These are phyloP conservation scores for Mycena vitilis DNA, from an alignment of 768 basidiomycete genomes.

Conservation along the genomic window DNA sequence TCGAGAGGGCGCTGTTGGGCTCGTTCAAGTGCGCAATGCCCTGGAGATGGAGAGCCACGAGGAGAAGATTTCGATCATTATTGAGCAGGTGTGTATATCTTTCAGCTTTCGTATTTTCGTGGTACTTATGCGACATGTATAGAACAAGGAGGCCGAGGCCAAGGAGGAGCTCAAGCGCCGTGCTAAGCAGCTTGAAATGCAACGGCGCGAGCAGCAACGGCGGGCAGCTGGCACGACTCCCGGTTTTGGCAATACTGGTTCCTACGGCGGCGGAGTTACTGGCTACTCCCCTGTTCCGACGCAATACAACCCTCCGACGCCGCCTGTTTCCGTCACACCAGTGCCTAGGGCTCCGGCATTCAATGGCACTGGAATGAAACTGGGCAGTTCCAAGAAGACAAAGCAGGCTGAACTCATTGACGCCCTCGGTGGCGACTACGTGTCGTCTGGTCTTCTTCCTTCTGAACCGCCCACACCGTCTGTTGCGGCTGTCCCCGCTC, in stretches of 20 bases:
- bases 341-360: constrained; percentile 80
- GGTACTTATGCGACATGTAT: constrained; percentile 11
- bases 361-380: constrained; percentile 96
- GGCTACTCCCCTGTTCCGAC: constrained; percentile 76
- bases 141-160: constrained; percentile 99
- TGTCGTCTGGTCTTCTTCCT: constrained; percentile 52
- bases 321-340: constrained; percentile 63
- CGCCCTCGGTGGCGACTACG: constrained; percentile 80
- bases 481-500: constrained; percentile 37
- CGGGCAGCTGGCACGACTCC: constrained; percentile 63
- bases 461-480: constrained; percentile 56
- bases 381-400: constrained; percentile 87
- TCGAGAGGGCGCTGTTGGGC: constrained; percentile 74
- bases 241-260: constrained; percentile 60
- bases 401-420: constrained; percentile 90
- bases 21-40: constrained; percentile 82
- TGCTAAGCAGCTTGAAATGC: constrained; percentile 98
- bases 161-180: constrained; percentile 99
- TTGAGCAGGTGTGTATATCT: constrained; percentile 77
- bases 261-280: constrained; percentile 73
- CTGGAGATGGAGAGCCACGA: constrained; percentile 93
- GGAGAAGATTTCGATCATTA: constrained; percentile 98
- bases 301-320: constrained; percentile 68
- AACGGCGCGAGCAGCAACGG: constrained; percentile 92
- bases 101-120: constrained; percentile 4